Evolutionary conservation across 2,329 filamentous ascomycete species (phyloP).

Genomic region (Lasiodiplodia gonubiensis): DNA sequence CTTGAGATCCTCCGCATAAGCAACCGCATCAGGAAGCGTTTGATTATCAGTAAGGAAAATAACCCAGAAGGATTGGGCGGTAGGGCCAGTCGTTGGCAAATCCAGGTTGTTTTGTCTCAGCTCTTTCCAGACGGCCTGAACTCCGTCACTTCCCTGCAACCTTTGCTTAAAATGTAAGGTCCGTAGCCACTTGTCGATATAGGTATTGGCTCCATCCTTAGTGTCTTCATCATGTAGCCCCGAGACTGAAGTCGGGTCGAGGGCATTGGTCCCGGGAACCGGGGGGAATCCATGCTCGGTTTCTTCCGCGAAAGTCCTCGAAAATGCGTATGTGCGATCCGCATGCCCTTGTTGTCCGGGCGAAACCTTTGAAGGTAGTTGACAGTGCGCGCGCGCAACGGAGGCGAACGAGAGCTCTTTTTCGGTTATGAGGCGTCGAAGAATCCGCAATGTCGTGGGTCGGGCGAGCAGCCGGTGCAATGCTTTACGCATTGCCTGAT

Average conservation of each 20-base stretch:
- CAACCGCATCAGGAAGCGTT: constrained; percentile 46
- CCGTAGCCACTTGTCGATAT: constrained; percentile 3
- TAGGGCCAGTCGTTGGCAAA: constrained; percentile 47
- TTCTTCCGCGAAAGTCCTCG: not conserved
- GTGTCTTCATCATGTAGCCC: not conserved
- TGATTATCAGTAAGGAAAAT: constrained; percentile 48
- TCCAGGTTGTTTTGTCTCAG: constrained; percentile 44
- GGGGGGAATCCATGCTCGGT: not conserved
- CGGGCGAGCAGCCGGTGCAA: constrained; percentile 54
- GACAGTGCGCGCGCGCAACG: not conserved
- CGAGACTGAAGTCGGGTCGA: not conserved
- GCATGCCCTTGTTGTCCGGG: not conserved
- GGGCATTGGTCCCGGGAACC: not conserved
- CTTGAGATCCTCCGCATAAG: constrained; percentile 51
- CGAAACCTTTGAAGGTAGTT: not conserved
- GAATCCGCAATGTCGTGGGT: constrained; percentile 50
- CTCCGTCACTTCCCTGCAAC: constrained; percentile 5
- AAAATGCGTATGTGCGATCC: not conserved
- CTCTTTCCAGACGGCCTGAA: constrained; percentile 47
- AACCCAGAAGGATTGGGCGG: constrained; percentile 53
- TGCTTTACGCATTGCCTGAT: constrained; percentile 49
- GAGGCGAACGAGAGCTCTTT: constrained; percentile 3
- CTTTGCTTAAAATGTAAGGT: constrained; percentile 2
- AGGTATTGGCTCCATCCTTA: not conserved
- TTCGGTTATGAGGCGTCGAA: constrained; percentile 36